phyloP scores from a whole-genome alignment of 2,329 filamentous ascomycete species.

The Annulohypoxylon truncatum region DNA sequence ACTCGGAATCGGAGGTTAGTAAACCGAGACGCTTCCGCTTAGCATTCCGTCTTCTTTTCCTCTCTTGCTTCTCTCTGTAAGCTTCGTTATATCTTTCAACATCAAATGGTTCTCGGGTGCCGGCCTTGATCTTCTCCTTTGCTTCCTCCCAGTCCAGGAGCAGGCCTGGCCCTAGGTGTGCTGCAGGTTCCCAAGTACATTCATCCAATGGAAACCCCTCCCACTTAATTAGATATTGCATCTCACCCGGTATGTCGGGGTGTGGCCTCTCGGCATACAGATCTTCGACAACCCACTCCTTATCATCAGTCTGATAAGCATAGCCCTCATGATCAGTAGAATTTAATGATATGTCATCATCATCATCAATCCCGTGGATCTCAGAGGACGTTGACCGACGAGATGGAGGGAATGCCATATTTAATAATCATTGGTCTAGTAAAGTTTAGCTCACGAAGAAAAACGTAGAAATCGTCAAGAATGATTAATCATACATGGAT shows the following conservation, averaged over 20 bases:
- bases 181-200: constrained; percentile 66
- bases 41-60: constrained; percentile 58
- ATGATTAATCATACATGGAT: background rate
- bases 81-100: constrained; percentile 54
- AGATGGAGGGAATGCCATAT: constrained; percentile 26
- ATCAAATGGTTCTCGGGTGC: constrained; percentile 53
- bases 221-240: constrained; percentile 73
- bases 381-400: constrained; percentile 18
- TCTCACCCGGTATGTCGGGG: constrained; percentile 44
- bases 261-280: constrained; percentile 61
- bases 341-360: constrained; percentile 66
- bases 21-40: constrained; percentile 56
- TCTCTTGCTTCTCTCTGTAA: constrained; percentile 48
- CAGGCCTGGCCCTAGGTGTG: constrained; percentile 56
- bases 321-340: constrained; percentile 57
- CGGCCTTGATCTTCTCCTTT: constrained; percentile 52
- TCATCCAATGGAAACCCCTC: constrained; percentile 66
- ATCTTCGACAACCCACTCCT: constrained; percentile 65
- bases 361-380: constrained; percentile 50
- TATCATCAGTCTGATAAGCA: constrained; percentile 49
- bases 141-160: constrained; percentile 57
- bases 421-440: background rate
- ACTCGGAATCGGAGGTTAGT: constrained; percentile 41
- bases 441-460: background rate
- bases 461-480: background rate